Base-by-base conservation (phyloP, 2,329 filamentous ascomycete genomes). In the Fusarium sp. region DNA sequence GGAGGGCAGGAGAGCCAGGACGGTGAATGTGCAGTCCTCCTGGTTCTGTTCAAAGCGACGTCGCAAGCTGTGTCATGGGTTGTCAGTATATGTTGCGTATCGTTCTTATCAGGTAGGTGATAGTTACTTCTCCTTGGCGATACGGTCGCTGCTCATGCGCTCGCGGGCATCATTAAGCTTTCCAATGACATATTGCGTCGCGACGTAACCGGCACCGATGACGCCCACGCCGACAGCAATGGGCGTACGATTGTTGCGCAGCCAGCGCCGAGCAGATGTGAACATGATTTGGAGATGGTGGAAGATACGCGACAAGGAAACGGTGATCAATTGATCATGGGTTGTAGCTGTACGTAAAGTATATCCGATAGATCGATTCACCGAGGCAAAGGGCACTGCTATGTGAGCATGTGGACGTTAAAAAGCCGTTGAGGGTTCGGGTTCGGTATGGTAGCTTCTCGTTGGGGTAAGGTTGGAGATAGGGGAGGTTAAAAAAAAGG, bases 1-100 rank as follows among this genome's bases (percentile, higher is more conserved):
- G 38, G 95, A 97, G 8, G 96, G 96, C 14, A 99, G 88, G 61
- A 99, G 90, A 35, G 95, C 96, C n/a, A 98, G 91, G 47, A 98
- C 94, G 41, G 96, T 99, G 81, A 97, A 98, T 52, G 95, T 98
- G 84, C 96, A 99, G 83, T 99, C 96, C 80, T 97, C 95, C 81
- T 99, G 96, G 82, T 99, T 99, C 83, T 99, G 96, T 82, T 98
- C 94, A 84, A 99, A 99, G 79, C 96, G 93, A 65, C 96, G 93
- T 56, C 95, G 94, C 69, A 99, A 89, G 82, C 95, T 98, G 77
- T 33, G 45, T 41, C 57, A 50, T 17, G 15, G 14, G 6, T 31
- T 47, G 22, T 73, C 10, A 73, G 64, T 45, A 42, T n/a, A 46
- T 33, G 25, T 46, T 46, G 39, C 10, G 5, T 29, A 39, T 38